These are phyloP conservation scores for Verbascum thapsus DNA, from an alignment of 257 asterid species.

Conservation along the genomic window DNA sequence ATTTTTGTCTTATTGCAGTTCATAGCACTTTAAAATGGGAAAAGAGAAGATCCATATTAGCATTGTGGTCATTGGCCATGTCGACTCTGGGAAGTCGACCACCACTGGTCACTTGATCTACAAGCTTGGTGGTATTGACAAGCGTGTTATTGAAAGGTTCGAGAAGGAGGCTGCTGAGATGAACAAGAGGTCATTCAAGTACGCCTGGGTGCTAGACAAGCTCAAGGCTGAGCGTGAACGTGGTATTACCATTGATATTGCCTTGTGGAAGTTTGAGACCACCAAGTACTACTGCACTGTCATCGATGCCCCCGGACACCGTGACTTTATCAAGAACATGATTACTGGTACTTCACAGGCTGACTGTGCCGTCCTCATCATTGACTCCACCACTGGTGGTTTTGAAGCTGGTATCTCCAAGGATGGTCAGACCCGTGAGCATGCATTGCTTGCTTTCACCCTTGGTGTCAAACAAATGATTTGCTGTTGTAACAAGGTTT, in stretches of 20 bases:
- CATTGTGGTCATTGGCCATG: conserved; percentile 62
- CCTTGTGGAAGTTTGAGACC: conserved; percentile 74
- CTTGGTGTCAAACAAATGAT: conserved; percentile 72
- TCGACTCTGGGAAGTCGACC: conserved; percentile 59
- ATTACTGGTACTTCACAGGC: conserved; percentile 74
- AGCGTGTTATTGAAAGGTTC: conserved; percentile 60
- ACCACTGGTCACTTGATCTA: conserved; percentile 62
- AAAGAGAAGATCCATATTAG: conserved; percentile 52
- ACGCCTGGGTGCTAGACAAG: conserved; percentile 73
- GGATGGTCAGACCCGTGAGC: conserved; percentile 80
- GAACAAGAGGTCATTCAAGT: conserved; percentile 35
- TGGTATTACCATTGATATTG: conserved; percentile 69
- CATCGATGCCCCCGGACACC: conserved; percentile 72
- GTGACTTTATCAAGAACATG: conserved; percentile 68
- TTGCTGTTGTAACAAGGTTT: conserved; percentile 69
- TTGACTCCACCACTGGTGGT: conserved; percentile 74
- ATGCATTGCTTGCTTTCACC: conserved; percentile 65
- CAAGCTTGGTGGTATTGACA: conserved; percentile 64
- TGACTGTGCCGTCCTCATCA: conserved; percentile 67
- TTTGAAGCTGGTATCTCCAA: conserved; percentile 74
- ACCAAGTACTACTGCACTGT: conserved; percentile 70
- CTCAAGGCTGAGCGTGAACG: conserved; percentile 79
- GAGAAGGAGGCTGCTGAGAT: conserved; percentile 52
- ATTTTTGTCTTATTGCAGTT: background rate
- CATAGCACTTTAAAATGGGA: conserved; percentile 35